Evolutionary conservation across 371 early-diverging fungal species (phyloP), one percentile per base, ranked within the genome.

Genomic region (Mortierella sp.): DNA sequence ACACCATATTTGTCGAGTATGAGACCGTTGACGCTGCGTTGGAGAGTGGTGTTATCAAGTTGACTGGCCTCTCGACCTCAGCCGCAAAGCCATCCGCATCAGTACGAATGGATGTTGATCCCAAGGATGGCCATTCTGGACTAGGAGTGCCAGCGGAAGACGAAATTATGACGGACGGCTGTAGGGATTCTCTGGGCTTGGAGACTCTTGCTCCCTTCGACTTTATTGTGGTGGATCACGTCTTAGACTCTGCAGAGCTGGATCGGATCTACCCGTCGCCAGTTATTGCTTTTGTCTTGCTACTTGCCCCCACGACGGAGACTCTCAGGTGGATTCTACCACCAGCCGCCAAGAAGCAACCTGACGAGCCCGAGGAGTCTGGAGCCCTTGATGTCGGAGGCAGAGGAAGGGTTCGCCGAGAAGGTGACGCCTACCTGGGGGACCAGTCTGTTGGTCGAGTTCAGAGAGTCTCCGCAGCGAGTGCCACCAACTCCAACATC

Each of bases 241-340:
- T 85, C 38, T 60, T 85, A 43, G 86, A 85, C 54, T 81, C 86
- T 55, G 82, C 71, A 24, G 86, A 82, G 38, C 72, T 85, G n/a
- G 86, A 85, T 51, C 41, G 79, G 1, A 82, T 85, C 41, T 82
- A 85, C 32, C 86, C 86, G 0, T 77, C 79, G 1, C 86, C 86
- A 1, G 46, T 44, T 0, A 49, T 85, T 3, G 86, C 77, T 3
- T 85, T 82, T 54, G 58, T 85, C 3, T 54, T 85, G 12, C 68
- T 85, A 10, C 43, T 85, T n/a, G 86, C 82, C 4, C 86, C 86
- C 0, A 85, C 86, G 0, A 85, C 82, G 4, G 86, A 85, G 35
- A 81, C 82, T 0, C 60, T 85, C 10, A 75, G 86, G 51, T 85
- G 86, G 86, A 85, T 85, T 58, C 44, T 85, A 6, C 86, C 86